Evolutionary conservation across 257 asterid species (phyloP), one percentile per base, ranked within the genome.

Genomic region (Fraxinus excelsior): DNA sequence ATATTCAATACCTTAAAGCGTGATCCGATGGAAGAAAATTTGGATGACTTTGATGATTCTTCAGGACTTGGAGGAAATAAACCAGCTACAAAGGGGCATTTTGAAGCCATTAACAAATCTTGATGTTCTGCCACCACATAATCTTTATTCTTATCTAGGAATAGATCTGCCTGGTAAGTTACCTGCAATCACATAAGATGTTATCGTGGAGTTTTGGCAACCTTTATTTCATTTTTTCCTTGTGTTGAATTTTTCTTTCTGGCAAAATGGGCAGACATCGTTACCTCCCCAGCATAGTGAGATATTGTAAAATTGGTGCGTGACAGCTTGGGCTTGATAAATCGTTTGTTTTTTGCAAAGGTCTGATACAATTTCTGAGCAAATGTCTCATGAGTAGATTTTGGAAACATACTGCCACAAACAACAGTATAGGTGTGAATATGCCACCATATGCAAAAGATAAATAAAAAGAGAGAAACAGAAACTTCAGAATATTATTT

Each of bases 241-340:
- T 12, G 18, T 12, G 18, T 12, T 42, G 51, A 42, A 42, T 42
- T 42, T 42, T 42, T 11, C 16, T 11, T 11, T 38, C 12, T 38
- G 44, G 16, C 49, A 40, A 40, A 40, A 40, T 42, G 51, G 18
- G 51, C 4, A 42, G 51, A 42, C 13, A 12, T 42, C 51, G 78
- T 71, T 88, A 96, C 99, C 98, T 96, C 99, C 82, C 99, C 99
- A 16, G 99, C 99, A 87, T 96, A 96, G 82, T 96, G 99, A 85
- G 97, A 89, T 76, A 96, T 90, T 25, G 97, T 91, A 83, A 96
- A 96, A 83, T 89, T 93, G 85, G 99, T 96, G 78, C 98, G 96
- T 49, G 99, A 96, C 76, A 96, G 98, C 86, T 96, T 96, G 62
- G 99, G 98, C 85, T 96, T 96, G 90, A 96, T 84, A 90, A 96